phyloP scores from a whole-genome alignment of 345 rosid genomes.

The Hypericum androsaemum region DNA sequence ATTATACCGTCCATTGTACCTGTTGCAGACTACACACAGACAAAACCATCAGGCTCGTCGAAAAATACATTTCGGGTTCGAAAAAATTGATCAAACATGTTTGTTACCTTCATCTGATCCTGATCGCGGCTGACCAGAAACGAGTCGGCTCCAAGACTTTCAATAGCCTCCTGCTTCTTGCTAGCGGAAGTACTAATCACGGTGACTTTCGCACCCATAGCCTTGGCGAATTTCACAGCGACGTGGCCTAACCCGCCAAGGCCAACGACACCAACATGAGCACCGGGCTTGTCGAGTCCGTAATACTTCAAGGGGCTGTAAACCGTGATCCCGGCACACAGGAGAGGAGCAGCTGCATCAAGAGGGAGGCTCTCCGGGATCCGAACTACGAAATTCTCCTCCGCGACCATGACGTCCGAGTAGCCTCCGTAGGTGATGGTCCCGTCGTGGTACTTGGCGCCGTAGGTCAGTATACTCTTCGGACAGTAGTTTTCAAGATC shows the following conservation, averaged over 20 bases:
- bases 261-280: constrained; percentile 58
- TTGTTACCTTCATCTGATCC: constrained; percentile 35
- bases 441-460: constrained; percentile 33
- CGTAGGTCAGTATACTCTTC: constrained; percentile 28
- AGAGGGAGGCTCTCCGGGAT: constrained; percentile 40
- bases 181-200: constrained; percentile 48
- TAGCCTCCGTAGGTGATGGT: constrained; percentile 49
- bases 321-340: constrained; percentile 64
- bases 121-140: constrained; percentile 42
- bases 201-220: constrained; percentile 49
- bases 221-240: constrained; percentile 55
- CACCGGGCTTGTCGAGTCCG: constrained; percentile 38
- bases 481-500: constrained; percentile 61
- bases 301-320: constrained; percentile 54
- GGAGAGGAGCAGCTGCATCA: constrained; percentile 48
- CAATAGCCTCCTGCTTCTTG: constrained; percentile 48
- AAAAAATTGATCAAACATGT: background rate
- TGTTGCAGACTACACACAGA: constrained; percentile 29
- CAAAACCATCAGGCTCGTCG: background rate
- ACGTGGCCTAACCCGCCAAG: constrained; percentile 65
- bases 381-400: constrained; percentile 37
- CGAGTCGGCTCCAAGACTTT: constrained; percentile 38
- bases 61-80: background rate
- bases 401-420: constrained; percentile 44
- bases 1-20: constrained; percentile 61